Evolutionary conservation across 2,329 filamentous ascomycete genomes (phyloP).

Genomic region (Furcasterigmium furcatum): DNA sequence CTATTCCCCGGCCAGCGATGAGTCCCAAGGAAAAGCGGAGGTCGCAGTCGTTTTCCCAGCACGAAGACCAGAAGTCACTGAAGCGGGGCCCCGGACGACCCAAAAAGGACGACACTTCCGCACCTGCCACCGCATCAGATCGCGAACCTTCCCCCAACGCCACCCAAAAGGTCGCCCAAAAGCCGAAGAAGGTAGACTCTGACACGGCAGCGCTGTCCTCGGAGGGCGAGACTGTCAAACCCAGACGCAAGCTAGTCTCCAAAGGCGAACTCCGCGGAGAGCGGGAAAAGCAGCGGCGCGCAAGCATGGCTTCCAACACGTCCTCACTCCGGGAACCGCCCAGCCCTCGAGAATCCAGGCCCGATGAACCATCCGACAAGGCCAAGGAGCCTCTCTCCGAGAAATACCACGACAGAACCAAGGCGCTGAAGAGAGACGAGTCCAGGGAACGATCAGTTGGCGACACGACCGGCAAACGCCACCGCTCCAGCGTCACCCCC

Average conservation of each 20-base stretch:
- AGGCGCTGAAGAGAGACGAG: slow-evolving; percentile 59
- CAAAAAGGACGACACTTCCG: slow-evolving; percentile 51
- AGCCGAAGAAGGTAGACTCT: slow-evolving; percentile 50
- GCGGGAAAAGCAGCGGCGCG: slow-evolving; percentile 54
- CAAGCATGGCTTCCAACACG: slow-evolving; percentile 54
- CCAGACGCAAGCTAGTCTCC: slow-evolving; percentile 60
- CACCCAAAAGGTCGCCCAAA: slow-evolving; percentile 42
- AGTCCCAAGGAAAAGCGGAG: slow-evolving; percentile 49
- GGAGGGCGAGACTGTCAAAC: slow-evolving; percentile 55
- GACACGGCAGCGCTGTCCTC: slow-evolving; percentile 51
- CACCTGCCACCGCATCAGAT: slow-evolving; percentile 46
- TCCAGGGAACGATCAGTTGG: slow-evolving; percentile 51
- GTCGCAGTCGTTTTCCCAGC: slow-evolving; percentile 37
- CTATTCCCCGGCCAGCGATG: slow-evolving; percentile 27
- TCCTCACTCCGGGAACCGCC: slow-evolving; percentile 50
- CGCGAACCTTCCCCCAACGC: slow-evolving; percentile 48
- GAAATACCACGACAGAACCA: slow-evolving; percentile 57
- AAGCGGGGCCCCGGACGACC: slow-evolving; percentile 51
- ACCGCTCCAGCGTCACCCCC: slow-evolving; percentile 57
- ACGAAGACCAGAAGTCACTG: slow-evolving; percentile 43
- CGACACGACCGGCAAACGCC: slow-evolving; percentile 54
- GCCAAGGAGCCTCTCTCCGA: slow-evolving; percentile 41
- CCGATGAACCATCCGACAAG: slow-evolving; percentile 48
- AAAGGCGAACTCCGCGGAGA: slow-evolving; percentile 60
- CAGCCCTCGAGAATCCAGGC: slow-evolving; percentile 46